These are phyloP conservation scores for Camellia oleifera DNA, from an alignment of 179 eudicot species.

Conservation along the genomic window DNA sequence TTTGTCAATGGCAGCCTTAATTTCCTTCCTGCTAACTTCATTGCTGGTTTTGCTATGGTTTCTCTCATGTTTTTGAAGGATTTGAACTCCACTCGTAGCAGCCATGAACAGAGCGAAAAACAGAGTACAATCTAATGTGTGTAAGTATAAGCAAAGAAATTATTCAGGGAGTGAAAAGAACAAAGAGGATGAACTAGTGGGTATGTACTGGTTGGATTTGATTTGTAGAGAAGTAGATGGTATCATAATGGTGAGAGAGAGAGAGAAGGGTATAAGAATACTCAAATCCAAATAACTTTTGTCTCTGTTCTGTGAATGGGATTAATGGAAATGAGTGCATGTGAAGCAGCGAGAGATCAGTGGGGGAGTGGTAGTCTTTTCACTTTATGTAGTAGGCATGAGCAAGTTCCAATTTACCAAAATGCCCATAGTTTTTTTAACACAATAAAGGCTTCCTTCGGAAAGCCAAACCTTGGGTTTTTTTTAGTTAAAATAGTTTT, in stretches of 20 bases:
- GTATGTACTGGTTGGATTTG: conserved; percentile 23
- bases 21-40: conserved; percentile 49
- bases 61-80: neutral
- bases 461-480: too few species aligned
- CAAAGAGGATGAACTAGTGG: conserved; percentile 17
- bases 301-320: neutral
- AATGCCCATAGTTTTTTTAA: neutral
- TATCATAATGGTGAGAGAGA: neutral
- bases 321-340: neutral
- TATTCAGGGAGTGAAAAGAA: conserved; percentile 11
- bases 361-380: neutral
- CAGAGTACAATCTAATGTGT: neutral
- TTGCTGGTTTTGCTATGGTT: neutral
- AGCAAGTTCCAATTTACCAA: neutral
- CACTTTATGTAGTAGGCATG: neutral
- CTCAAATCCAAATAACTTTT: neutral
- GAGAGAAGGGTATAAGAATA: neutral
- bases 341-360: neutral
- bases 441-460: too few species aligned
- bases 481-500: too few species aligned
- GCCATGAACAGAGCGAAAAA: conserved; percentile 27
- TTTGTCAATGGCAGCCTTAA: conserved; percentile 82
- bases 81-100: conserved; percentile 1
- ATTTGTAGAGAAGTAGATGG: neutral
- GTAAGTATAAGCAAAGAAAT: neutral